These are phyloP conservation scores for Recurvomyces mirabilis DNA, from an alignment of 495 filamentous ascomycete genomes.

Conservation along the genomic window DNA sequence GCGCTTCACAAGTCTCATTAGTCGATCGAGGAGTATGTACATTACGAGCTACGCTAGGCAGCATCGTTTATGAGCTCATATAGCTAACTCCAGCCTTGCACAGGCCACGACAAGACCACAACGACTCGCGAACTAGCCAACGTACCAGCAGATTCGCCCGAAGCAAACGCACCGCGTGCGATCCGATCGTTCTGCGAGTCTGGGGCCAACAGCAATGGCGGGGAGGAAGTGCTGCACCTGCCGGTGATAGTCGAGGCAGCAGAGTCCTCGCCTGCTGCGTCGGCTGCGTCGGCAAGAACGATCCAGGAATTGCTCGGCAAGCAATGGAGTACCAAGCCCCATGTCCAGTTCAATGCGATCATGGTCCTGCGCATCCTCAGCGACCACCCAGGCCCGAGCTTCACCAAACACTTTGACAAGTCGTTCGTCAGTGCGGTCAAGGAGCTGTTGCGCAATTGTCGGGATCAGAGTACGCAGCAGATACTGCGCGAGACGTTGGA, in stretches of 20 bases:
- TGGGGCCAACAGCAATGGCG: conserved; percentile 53
- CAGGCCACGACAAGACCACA: background rate
- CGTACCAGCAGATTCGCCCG: conserved; percentile 38
- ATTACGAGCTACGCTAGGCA: too few relatives aligned
- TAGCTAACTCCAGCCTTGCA: background rate
- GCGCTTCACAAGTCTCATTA: conserved; percentile 15
- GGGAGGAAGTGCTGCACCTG: conserved; percentile 85
- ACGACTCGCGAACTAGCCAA: conserved; percentile 1
- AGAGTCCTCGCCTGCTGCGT: conserved; percentile 80
- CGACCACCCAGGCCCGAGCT: conserved; percentile 83
- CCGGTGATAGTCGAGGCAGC: conserved; percentile 88
- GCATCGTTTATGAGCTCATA: background rate
- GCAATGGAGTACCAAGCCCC: conserved; percentile 49
- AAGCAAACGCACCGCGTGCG: conserved; percentile 46
- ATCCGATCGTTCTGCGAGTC: conserved; percentile 70
- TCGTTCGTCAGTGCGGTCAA: conserved; percentile 70
- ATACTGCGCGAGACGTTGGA: conserved; percentile 80
- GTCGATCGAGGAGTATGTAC: conserved; percentile 9
- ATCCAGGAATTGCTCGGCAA: conserved; percentile 73
- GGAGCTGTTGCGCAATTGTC: conserved; percentile 57
- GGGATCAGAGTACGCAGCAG: conserved; percentile 66
- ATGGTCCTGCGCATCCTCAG: conserved; percentile 89
- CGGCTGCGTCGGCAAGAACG: conserved; percentile 59
- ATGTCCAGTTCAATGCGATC: conserved; percentile 86
- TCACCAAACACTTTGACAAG: conserved; percentile 73